A percentile compares a stretch with the other conserved stretches of the same genome.
Conservation (phyloP, 1,284 basidiomycete species). For the Ustanciosporium gigantosporum region DNA sequence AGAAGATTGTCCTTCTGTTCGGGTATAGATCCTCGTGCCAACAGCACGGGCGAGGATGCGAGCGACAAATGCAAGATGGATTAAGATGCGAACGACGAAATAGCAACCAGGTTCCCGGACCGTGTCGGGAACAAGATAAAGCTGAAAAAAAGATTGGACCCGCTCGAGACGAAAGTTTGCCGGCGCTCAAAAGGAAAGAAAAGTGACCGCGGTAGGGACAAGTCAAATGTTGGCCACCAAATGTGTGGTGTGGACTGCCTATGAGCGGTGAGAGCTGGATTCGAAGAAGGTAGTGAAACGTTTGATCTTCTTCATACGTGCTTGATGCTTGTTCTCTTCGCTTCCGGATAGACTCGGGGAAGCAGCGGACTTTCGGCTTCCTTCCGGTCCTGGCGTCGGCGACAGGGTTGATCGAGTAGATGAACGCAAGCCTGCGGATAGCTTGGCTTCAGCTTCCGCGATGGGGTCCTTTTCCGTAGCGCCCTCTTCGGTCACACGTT, state of each 20-base stretch:
- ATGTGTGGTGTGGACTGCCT: no score
- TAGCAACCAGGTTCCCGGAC: no score
- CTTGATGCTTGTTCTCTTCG: constrained; percentile 38
- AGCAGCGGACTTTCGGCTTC: constrained; percentile 18
- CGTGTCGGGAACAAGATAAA: neutral
- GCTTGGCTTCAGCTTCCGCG: constrained; percentile 11
- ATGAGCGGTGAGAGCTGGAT: constrained; percentile 29
- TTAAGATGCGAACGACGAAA: no score
- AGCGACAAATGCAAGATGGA: no score
- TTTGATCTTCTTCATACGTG: constrained; percentile 45
- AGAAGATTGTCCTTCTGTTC: no score
- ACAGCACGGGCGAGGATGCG: no score
- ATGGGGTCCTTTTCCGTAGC: constrained; percentile 6
- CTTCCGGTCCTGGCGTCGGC: constrained; percentile 7
- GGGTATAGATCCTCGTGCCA: no score
- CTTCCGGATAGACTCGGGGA: constrained; percentile 34
- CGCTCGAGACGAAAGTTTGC: neutral
- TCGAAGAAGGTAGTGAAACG: constrained; percentile 45
- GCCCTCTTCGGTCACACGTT: neutral
- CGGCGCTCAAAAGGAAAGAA: neutral
- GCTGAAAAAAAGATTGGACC: neutral
- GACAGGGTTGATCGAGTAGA: neutral
- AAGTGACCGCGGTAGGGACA: neutral
- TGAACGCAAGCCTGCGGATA: constrained; percentile 3
- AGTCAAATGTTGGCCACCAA: no score